phyloP scores from a whole-genome alignment of 768 basidiomycete species.

The Agrocybe praecox region DNA sequence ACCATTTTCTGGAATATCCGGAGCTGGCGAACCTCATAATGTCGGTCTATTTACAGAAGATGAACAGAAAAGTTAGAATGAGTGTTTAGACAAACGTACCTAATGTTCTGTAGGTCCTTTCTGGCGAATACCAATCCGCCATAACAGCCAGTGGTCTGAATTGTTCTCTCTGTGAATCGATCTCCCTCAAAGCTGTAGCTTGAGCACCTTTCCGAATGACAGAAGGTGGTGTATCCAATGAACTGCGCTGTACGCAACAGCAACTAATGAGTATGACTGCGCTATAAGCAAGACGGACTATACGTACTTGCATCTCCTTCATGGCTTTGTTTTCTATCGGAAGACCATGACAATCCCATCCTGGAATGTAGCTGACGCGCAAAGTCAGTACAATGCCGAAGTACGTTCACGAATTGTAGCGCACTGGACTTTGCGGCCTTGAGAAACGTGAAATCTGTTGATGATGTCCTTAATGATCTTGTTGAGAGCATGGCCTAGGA shows the following conservation, averaged over 20 bases:
- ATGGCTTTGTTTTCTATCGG: constrained; percentile 97
- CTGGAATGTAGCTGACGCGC: constrained; percentile 78
- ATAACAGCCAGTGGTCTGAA: constrained; percentile 86
- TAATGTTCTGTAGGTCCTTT: constrained; percentile 81
- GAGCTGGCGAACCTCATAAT: constrained; percentile 88
- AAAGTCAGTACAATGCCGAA: constrained; percentile 6
- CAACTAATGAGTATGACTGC: neutral
- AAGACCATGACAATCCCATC: constrained; percentile 98
- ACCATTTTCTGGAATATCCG: constrained; percentile 88
- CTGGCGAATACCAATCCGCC: constrained; percentile 78
- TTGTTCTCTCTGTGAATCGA: constrained; percentile 75
- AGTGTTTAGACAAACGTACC: constrained; percentile 45
- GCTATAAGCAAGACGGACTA: neutral
- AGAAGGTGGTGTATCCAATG: constrained; percentile 52
- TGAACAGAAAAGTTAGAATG: neutral
- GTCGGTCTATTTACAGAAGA: constrained; percentile 57
- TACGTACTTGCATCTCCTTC: constrained; percentile 66
- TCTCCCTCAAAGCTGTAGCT: constrained; percentile 71
- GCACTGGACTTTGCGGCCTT: constrained; percentile 82
- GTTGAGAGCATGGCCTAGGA: constrained; percentile 91
- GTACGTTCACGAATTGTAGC: constrained; percentile 21
- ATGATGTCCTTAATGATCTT: constrained; percentile 97
- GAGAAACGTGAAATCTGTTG: constrained; percentile 81
- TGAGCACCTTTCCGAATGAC: constrained; percentile 73
- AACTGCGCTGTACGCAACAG: constrained; percentile 47